Evolutionary conservation across 2,329 filamentous ascomycete species (phyloP).

Genomic region (Sclerotiophoma versabilis): DNA sequence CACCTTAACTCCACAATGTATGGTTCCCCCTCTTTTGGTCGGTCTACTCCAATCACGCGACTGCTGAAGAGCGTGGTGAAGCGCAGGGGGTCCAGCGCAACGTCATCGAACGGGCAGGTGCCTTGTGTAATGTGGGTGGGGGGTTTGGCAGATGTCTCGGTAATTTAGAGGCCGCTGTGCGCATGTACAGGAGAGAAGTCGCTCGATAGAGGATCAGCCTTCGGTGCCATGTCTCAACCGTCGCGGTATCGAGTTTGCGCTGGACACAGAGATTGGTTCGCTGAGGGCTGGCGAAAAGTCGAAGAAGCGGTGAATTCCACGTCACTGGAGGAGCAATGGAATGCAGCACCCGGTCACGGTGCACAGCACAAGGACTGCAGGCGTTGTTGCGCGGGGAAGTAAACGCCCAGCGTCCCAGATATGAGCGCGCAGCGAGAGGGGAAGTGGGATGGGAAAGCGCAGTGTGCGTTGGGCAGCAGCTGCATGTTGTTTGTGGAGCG

Average conservation of each 20-base stretch:
- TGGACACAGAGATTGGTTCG: slow-evolving; percentile 3
- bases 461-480: slow-evolving; percentile 17
- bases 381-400: not conserved
- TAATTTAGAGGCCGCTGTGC: slow-evolving; percentile 22
- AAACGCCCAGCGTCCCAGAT: not conserved
- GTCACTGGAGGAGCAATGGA: slow-evolving; percentile 30
- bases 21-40: not conserved
- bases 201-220: slow-evolving; percentile 45
- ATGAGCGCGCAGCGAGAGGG: not conserved
- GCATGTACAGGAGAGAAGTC: slow-evolving; percentile 44
- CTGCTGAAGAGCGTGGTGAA: slow-evolving; percentile 5
- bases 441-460: not conserved
- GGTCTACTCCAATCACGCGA: not conserved
- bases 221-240: slow-evolving; percentile 43
- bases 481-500: slow-evolving; percentile 12
- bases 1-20: not conserved
- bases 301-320: slow-evolving; percentile 33
- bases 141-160: not conserved
- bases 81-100: slow-evolving; percentile 1
- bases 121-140: slow-evolving; percentile 5
- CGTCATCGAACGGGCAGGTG: slow-evolving; percentile 9
- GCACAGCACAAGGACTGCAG: slow-evolving; percentile 1
- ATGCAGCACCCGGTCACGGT: slow-evolving; percentile 3
- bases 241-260: slow-evolving; percentile 5
- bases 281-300: slow-evolving; percentile 15